Evolutionary conservation across 2,329 filamentous ascomycete species (phyloP).

Genomic region (Rutstroemia sp.): DNA sequence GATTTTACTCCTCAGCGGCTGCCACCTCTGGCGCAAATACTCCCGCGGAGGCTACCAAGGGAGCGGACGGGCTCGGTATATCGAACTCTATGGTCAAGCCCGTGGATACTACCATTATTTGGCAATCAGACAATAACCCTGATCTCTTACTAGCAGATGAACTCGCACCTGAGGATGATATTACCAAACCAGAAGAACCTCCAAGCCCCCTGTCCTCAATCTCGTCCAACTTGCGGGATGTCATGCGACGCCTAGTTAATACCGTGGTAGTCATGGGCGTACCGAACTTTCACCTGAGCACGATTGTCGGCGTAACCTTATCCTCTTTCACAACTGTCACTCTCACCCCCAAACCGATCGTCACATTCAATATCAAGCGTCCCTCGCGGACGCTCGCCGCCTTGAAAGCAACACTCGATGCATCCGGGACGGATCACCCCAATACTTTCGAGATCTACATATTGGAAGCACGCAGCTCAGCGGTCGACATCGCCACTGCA

Average conservation of each 20-base stretch:
- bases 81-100: too few relatives aligned
- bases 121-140: too few relatives aligned
- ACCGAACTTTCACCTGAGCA: slow-evolving; percentile 6
- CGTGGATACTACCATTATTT: too few relatives aligned
- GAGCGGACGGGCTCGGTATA: not conserved
- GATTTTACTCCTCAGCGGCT: not conserved
- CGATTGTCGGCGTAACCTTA: slow-evolving; percentile 23
- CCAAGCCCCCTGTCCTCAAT: not conserved
- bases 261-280: slow-evolving; percentile 25
- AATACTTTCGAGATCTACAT: slow-evolving; percentile 2
- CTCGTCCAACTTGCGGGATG: slow-evolving; percentile 17
- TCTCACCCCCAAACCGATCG: slow-evolving; percentile 24
- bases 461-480: not conserved
- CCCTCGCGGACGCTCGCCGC: slow-evolving; percentile 25
- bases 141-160: too few relatives aligned
- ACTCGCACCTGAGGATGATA: too few relatives aligned
- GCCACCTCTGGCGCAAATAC: not conserved
- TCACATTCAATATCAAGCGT: slow-evolving; percentile 29
- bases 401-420: slow-evolving; percentile 11
- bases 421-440: not conserved
- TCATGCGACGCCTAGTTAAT: slow-evolving; percentile 27
- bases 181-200: too few relatives aligned
- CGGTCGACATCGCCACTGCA: not conserved
- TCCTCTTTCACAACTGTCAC: slow-evolving; percentile 29
- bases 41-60: not conserved